Base-by-base conservation (phyloP, 768 basidiomycete species). In the Epithele typhae region DNA sequence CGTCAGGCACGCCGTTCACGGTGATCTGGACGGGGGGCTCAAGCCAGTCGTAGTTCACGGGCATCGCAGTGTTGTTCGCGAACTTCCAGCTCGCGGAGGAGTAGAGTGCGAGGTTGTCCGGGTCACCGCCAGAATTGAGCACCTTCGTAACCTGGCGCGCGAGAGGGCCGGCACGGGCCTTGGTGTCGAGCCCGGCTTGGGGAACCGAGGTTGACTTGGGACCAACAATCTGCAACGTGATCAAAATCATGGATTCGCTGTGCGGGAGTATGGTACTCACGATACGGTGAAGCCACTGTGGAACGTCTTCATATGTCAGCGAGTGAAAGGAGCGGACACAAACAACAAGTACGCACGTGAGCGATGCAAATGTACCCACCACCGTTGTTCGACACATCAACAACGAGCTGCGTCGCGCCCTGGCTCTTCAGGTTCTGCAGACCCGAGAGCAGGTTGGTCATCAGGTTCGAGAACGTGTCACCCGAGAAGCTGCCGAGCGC, bases 401-500 rank as follows among this genome's bases (percentile, higher is more conserved):
- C 76, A 38, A 84, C 71, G 32, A 84, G 61, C 46, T 70, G 72
- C 15, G 68, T 72, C 3, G 75, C 77, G 19, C 80, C 81, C 43
- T 59, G 45, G 21, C 56, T 56, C 58, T 73, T 79, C 52, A 82
- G 58, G 12, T 66, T 69, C 42, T 68, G 55, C 49, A 81, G 55
- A 9, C 80, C 79, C 15, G 63, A 58, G 38, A 81, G 46, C 39
- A 84, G 54, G 30, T 68, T 67, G 25, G 57, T 48, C 44, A 72
- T 64, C 52, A 81, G 75, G 6, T 48, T 48, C 25, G 60, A 60
- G 50, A 74, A 76, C 48, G 68, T 66, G 32, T 55, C 59, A 3
- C 72, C 76, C 2, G 75, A 73, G 61, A 82, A 82, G 59, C 77
- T 79, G 15, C 79, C 78, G 5, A 82, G 68, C 5, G 77, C 76